Base-by-base conservation (phyloP, 257 asterid genomes). In the Penstemon davidsonii region DNA sequence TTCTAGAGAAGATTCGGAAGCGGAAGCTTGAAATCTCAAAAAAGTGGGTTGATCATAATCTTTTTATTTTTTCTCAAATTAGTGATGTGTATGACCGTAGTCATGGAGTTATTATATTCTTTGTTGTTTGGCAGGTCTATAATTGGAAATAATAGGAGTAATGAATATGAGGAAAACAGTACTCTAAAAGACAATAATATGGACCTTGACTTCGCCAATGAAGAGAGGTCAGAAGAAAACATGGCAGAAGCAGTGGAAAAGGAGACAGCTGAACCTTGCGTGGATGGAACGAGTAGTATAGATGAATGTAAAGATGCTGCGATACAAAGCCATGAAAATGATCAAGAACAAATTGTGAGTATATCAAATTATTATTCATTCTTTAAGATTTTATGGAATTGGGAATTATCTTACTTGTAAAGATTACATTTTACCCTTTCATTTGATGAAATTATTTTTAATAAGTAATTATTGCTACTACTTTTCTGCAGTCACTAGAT, bases 1-100 rank as follows among this genome's bases (percentile, higher is more conserved):
- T 93, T 53, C 72, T 93, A 52, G 96, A 90, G 80, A 93, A 93
- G 81, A 90, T 93, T 43, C 87, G 96, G 74, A 86, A 88, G 81
- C 85, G 99, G 63, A 93, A 93, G 85, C 88, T 91, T 8, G 95
- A 90, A 75, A 64, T 90, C 58, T 73, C 85, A 1, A 87, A 76
- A 74, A 90, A 77, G 98, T 85, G 68, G 40, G 86, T 79, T 58
- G 50, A n/a, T 7, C 36, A 38, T 43, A 40, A n/a, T 38, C 44
- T 42, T 51, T 39, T 64, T 55, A 11, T 73, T 41, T 33, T 38
- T 58, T 46, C 11, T 15, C 61, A 36, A 25, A 40, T 47, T 1
- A 8, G 13, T 60, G 63, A 42, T 41, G 72, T 36, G 25, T 41
- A 45, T 77, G 39, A 70, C 25, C 52, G 41, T 13, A 6, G 19